Evolutionary conservation across 805 yeast species (phyloP).

Genomic region (Nakazawaea sp.): DNA sequence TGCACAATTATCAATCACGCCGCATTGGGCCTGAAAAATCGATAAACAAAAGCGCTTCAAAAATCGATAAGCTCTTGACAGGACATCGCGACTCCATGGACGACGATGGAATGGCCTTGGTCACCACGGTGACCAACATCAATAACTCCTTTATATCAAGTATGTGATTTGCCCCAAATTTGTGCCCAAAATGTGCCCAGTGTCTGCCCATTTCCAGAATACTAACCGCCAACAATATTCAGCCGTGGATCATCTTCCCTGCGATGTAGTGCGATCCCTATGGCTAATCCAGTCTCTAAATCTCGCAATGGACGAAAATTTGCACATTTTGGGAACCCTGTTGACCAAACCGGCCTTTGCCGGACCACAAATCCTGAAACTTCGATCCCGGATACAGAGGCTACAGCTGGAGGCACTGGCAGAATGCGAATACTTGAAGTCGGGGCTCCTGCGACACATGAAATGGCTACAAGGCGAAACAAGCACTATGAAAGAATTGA

Average conservation of each 20-base stretch:
- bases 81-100: too few relatives aligned
- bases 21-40: too few relatives aligned
- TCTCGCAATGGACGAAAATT: conserved; percentile 17
- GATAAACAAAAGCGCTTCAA: too few relatives aligned
- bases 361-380: not conserved
- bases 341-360: not conserved
- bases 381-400: not conserved
- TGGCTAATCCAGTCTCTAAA: conserved; percentile 29
- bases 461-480: conserved; percentile 19
- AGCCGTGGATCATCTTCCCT: conserved; percentile 29
- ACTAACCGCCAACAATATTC: not conserved
- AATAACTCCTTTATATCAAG: conserved; percentile 28
- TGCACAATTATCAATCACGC: too few relatives aligned
- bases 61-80: too few relatives aligned
- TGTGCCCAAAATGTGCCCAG: too few relatives aligned
- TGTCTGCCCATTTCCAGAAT: too few relatives aligned
- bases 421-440: conserved; percentile 19
- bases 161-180: conserved; percentile 2
- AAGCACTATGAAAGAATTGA: conserved; percentile 16
- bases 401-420: conserved; percentile 15
- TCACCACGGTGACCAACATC: conserved; percentile 22
- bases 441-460: conserved; percentile 17
- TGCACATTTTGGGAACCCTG: too few relatives aligned
- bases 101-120: conserved; percentile 9
- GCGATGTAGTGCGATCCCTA: conserved; percentile 28